Evolutionary conservation across 306 rosid genomes (phyloP).

Genomic region (Notholithocarpus densiflorus): DNA sequence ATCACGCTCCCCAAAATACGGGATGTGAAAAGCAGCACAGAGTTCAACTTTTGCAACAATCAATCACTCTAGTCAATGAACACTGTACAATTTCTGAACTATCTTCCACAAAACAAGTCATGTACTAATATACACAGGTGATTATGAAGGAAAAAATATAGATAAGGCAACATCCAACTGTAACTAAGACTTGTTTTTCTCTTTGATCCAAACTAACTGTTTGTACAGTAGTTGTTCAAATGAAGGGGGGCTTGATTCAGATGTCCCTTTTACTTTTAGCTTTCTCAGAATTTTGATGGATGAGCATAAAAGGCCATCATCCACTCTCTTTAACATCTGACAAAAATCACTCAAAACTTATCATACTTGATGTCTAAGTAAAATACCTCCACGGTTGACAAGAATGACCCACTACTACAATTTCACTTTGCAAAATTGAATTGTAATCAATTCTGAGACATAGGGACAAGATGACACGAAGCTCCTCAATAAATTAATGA

Average conservation of each 20-base stretch:
- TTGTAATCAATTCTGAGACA: too few relatives aligned
- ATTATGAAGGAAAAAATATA: background rate
- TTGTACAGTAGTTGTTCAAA: background rate
- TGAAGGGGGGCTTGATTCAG: background rate
- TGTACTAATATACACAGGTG: background rate
- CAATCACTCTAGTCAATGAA: background rate
- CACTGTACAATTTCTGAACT: background rate
- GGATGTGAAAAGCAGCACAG: background rate
- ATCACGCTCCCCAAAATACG: background rate
- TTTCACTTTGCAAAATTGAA: too few relatives aligned
- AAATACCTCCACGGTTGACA: too few relatives aligned
- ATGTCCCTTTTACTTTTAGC: background rate
- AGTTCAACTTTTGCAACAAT: background rate
- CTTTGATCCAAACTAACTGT: background rate
- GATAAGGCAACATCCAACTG: background rate
- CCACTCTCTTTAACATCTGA: background rate
- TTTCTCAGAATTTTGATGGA: background rate
- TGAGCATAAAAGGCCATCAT: background rate
- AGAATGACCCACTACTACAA: too few relatives aligned
- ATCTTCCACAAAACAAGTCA: background rate
- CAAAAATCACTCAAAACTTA: background rate
- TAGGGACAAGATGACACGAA: too few relatives aligned
- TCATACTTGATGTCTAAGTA: background rate
- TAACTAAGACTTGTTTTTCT: background rate
- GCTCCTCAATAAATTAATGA: too few relatives aligned